Evolutionary conservation across 495 filamentous ascomycete genomes (phyloP).

Genomic region (Penicillium crystallinum): DNA sequence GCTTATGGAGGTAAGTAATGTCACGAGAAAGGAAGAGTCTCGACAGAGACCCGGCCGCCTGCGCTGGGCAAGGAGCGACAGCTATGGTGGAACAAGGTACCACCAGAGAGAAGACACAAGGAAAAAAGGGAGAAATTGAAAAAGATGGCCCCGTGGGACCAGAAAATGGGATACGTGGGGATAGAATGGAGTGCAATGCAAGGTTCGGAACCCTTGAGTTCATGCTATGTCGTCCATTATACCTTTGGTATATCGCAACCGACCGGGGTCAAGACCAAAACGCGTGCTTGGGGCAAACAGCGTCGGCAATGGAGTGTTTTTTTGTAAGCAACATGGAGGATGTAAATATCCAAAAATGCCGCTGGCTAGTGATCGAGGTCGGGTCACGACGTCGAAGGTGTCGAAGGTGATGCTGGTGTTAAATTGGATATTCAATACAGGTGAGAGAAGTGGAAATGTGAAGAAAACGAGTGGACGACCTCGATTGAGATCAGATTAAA

Average conservation of each 20-base stretch:
- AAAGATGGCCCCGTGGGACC: constrained; percentile 7
- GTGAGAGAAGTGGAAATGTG: constrained; percentile 8
- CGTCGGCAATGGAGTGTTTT: neutral
- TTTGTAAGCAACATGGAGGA: neutral
- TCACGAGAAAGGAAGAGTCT: constrained; percentile 7
- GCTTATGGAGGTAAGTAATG: constrained; percentile 7
- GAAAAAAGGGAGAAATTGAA: neutral
- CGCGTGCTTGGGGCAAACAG: neutral
- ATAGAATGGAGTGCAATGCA: constrained; percentile 3
- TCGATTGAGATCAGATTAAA: constrained; percentile 2
- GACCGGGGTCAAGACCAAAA: neutral
- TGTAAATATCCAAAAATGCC: neutral
- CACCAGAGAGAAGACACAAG: constrained; percentile 1
- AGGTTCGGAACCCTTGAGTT: neutral
- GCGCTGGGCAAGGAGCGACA: neutral
- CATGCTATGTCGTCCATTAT: constrained; percentile 4
- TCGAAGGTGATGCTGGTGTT: constrained; percentile 1
- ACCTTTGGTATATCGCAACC: constrained; percentile 1
- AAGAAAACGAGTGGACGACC: constrained; percentile 21
- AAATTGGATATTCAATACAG: constrained; percentile 17
- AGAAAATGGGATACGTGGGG: constrained; percentile 1
- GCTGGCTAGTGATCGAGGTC: neutral
- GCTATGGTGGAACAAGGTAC: neutral
- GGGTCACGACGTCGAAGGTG: neutral
- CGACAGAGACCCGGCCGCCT: neutral